Conservation (phyloP, 2,329 filamentous ascomycete species). For the Talaromyces atroroseus region DNA sequence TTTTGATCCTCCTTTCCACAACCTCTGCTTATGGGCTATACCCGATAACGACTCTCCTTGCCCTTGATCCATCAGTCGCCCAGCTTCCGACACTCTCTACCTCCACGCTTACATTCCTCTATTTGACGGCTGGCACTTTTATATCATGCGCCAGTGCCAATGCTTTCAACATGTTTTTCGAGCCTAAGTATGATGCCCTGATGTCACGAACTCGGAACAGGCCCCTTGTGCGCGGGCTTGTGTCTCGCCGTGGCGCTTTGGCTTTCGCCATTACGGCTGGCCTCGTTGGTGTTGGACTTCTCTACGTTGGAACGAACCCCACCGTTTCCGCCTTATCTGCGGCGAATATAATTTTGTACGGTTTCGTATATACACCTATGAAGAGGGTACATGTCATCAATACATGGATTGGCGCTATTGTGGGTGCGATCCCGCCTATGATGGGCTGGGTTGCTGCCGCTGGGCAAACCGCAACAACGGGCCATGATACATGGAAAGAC, state of each 20-base stretch:
- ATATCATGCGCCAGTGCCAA: slow-evolving; percentile 89
- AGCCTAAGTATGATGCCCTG: slow-evolving; percentile 79
- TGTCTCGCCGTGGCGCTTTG: slow-evolving; percentile 65
- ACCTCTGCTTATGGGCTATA: slow-evolving; percentile 91
- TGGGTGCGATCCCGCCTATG: slow-evolving; percentile 87
- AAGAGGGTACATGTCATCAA: slow-evolving; percentile 84
- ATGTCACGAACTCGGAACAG: slow-evolving; percentile 93
- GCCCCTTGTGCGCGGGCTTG: slow-evolving; percentile 75
- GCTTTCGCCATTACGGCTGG: slow-evolving; percentile 75
- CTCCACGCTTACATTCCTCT: slow-evolving; percentile 83
- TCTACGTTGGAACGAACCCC: slow-evolving; percentile 89
- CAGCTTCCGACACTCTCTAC: slow-evolving; percentile 56
- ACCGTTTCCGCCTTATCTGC: slow-evolving; percentile 82
- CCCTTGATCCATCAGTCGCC: slow-evolving; percentile 66
- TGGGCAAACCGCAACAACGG: slow-evolving; percentile 70
- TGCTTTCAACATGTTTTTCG: slow-evolving; percentile 94
- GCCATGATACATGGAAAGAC: slow-evolving; percentile 69
- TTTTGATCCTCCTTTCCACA: slow-evolving; percentile 83
- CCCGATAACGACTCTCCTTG: slow-evolving; percentile 79
- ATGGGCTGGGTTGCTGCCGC: slow-evolving; percentile 98
- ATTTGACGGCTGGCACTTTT: slow-evolving; percentile 83
- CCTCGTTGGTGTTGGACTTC: slow-evolving; percentile 59
- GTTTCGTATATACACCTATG: slow-evolving; percentile 84
- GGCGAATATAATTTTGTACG: slow-evolving; percentile 82
- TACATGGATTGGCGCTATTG: slow-evolving; percentile 89